Evolutionary conservation across 208 protist genomes (phyloP).

Genomic region (Leishmania major): DNA sequence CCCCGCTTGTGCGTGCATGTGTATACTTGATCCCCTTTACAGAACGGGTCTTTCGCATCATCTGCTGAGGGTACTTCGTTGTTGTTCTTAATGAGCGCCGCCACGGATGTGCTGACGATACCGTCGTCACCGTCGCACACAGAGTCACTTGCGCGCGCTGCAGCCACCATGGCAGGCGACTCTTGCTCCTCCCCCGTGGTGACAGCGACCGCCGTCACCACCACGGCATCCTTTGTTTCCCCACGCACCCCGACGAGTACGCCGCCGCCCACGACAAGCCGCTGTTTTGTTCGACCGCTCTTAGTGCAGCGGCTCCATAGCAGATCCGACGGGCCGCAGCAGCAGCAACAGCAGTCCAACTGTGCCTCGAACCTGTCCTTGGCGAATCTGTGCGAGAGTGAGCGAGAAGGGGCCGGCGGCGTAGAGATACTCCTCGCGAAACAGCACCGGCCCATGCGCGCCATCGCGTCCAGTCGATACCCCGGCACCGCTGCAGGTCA

Average conservation of each 20-base stretch:
- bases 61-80: background rate
- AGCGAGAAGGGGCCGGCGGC: background rate
- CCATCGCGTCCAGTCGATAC: background rate
- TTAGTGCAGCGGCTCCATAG: slow-evolving; percentile 12
- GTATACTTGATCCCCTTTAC: background rate
- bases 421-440: background rate
- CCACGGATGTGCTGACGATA: background rate
- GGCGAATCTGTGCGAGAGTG: background rate
- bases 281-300: slow-evolving; percentile 18
- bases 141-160: background rate
- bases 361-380: background rate
- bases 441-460: background rate
- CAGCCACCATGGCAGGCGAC: background rate
- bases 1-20: background rate
- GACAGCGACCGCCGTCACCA: background rate
- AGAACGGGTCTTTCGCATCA: background rate
- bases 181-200: background rate
- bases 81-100: background rate
- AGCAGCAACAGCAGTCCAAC: background rate
- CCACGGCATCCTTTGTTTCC: background rate
- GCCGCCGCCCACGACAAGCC: slow-evolving; percentile 12
- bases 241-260: slow-evolving; percentile 14
- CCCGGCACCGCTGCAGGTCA: background rate
- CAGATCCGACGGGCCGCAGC: background rate
- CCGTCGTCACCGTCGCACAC: background rate